Evolutionary conservation across 2,329 filamentous ascomycete species (phyloP).

Genomic region (Cyphellophora europaea): DNA sequence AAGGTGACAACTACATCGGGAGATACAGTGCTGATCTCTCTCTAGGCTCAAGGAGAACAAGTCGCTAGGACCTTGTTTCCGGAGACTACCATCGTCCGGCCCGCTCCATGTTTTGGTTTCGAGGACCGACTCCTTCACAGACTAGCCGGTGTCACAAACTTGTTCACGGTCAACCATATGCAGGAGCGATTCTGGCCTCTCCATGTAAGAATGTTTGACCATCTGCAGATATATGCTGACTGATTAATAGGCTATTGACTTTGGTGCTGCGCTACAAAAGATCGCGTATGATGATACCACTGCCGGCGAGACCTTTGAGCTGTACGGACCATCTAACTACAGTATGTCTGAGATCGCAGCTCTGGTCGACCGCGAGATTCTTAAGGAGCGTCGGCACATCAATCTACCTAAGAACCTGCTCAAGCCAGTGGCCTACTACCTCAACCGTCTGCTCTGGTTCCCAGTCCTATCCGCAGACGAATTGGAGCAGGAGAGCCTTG

Average conservation of each 20-base stretch:
- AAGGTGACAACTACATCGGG: slow-evolving; percentile 10
- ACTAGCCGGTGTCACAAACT: slow-evolving; percentile 68
- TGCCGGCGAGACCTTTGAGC: slow-evolving; percentile 82
- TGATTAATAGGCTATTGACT: slow-evolving; percentile 69
- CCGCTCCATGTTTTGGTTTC: slow-evolving; percentile 87
- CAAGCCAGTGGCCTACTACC: slow-evolving; percentile 61
- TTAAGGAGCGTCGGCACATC: slow-evolving; percentile 80
- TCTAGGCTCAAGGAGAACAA: slow-evolving; percentile 66
- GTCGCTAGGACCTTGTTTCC: slow-evolving; percentile 84
- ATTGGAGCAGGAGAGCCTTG: slow-evolving; percentile 83
- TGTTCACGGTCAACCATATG: slow-evolving; percentile 90
- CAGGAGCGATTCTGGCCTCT: slow-evolving; percentile 84
- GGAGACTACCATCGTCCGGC: slow-evolving; percentile 92
- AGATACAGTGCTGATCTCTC: slow-evolving; percentile 3
- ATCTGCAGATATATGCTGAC: slow-evolving; percentile 14
- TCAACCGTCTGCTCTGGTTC: slow-evolving; percentile 88
- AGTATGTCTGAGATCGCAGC: slow-evolving; percentile 77
- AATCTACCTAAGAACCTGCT: slow-evolving; percentile 77
- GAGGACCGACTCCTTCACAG: slow-evolving; percentile 87
- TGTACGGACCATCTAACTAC: slow-evolving; percentile 91
- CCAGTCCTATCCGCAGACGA: slow-evolving; percentile 67
- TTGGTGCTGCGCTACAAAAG: slow-evolving; percentile 76
- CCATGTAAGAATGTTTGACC: slow-evolving; percentile 51
- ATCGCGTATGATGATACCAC: slow-evolving; percentile 90
- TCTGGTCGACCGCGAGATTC: slow-evolving; percentile 84